A percentile compares a stretch with the other conserved stretches of the same genome.
Evolutionary conservation across 768 basidiomycete species (phyloP).

Genomic region (Mycena galericulata): DNA sequence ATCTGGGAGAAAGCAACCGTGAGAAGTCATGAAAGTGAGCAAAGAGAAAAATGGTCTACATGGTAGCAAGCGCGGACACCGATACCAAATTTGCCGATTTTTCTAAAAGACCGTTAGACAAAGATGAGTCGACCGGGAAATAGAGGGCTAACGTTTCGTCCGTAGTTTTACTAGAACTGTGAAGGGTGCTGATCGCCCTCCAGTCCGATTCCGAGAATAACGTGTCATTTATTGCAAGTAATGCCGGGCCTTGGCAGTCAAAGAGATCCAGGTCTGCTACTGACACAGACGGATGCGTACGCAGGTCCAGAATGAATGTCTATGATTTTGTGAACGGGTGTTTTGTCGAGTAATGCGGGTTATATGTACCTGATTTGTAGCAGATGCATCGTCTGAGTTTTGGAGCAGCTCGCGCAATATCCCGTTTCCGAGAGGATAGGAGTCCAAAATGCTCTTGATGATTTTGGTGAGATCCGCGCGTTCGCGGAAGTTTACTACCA

Average conservation of each 20-base stretch:
- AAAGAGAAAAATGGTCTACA: conserved; percentile 32
- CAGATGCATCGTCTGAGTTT: conserved; percentile 45
- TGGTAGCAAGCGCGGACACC: conserved; percentile 48
- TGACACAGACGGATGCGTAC: conserved; percentile 33
- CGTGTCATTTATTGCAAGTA: conserved; percentile 45
- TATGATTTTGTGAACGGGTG: conserved; percentile 10
- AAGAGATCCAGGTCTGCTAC: conserved; percentile 37
- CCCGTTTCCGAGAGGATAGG: conserved; percentile 41
- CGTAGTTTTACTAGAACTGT: conserved; percentile 42
- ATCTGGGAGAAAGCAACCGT: conserved; percentile 36
- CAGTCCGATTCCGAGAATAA: conserved; percentile 43
- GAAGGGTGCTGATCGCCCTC: conserved; percentile 42
- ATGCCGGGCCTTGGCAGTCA: conserved; percentile 43
- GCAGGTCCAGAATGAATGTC: conserved; percentile 44
- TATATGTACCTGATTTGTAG: conserved; percentile 37
- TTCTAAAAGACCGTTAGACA: not conserved
- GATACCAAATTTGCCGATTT: conserved; percentile 48
- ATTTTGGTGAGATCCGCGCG: conserved; percentile 33
- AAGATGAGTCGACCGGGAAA: not conserved
- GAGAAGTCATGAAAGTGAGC: not conserved
- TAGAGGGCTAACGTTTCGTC: conserved; percentile 40
- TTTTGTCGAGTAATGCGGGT: not conserved
- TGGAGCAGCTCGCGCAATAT: conserved; percentile 43
- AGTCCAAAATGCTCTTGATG: conserved; percentile 38
- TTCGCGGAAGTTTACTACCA: conserved; percentile 32